Evolutionary conservation across 1,284 basidiomycete genomes (phyloP).

Genomic region (Fomitopsis pinicola): DNA sequence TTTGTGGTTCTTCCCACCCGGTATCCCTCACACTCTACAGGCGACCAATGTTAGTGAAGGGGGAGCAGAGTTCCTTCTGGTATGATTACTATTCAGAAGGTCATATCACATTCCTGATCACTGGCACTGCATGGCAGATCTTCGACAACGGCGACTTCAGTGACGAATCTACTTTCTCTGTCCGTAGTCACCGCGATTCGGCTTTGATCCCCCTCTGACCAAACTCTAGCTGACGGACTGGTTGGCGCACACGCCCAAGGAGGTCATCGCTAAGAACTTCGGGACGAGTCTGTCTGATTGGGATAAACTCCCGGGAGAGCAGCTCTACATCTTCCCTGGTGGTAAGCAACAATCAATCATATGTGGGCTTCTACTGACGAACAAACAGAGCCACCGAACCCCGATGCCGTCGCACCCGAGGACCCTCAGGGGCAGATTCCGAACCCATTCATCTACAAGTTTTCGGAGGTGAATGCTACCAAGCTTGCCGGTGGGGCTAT

Average conservation of each 20-base stretch:
- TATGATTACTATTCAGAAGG: constrained; percentile 24
- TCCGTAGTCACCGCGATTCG: constrained; percentile 18
- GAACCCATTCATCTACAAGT: constrained; percentile 48
- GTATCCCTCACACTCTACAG: constrained; percentile 54
- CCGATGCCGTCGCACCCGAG: constrained; percentile 34
- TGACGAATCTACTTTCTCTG: constrained; percentile 66
- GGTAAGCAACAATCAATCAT: constrained; percentile 28
- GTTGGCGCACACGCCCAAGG: constrained; percentile 56
- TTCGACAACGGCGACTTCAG: constrained; percentile 64
- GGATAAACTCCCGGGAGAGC: constrained; percentile 48
- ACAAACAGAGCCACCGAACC: constrained; percentile 28
- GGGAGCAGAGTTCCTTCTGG: constrained; percentile 68
- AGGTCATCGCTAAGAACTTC: constrained; percentile 72
- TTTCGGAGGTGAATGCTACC: constrained; percentile 49
- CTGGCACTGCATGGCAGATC: constrained; percentile 32
- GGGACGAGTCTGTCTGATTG: constrained; percentile 50
- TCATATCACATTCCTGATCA: not conserved
- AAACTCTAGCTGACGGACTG: constrained; percentile 56
- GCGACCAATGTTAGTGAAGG: constrained; percentile 49
- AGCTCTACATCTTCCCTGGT: constrained; percentile 68
- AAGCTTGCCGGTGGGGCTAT: constrained; percentile 54
- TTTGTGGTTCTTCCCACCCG: constrained; percentile 67
- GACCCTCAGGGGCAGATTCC: constrained; percentile 56
- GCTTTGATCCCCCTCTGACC: constrained; percentile 4
- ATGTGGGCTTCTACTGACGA: not conserved